Percentiles rank a stretch among this genome's conserved stretches.
These are phyloP conservation scores for Apophysomyces variabilis DNA, from an alignment of 371 early-diverging fungal species.

Conservation along the genomic window DNA sequence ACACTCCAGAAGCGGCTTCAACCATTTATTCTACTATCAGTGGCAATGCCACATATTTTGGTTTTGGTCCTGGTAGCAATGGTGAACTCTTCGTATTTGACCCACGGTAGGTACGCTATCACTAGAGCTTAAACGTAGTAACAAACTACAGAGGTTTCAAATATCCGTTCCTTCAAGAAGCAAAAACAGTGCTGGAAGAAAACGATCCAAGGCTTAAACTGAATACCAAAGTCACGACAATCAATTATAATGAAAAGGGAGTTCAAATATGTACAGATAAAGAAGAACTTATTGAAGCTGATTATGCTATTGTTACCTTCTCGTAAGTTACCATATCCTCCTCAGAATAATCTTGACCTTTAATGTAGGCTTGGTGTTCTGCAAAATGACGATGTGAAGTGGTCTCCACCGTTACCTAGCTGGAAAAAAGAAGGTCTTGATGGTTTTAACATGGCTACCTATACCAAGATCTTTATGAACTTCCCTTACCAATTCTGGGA, in stretches of 20 bases:
- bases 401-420: slow-evolving; percentile 40
- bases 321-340: slow-evolving; percentile 29
- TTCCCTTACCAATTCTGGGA: slow-evolving; percentile 54
- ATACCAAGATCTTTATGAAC: slow-evolving; percentile 53
- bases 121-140: neutral
- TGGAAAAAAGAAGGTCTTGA: slow-evolving; percentile 54
- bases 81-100: slow-evolving; percentile 45
- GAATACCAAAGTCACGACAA: slow-evolving; percentile 36
- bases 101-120: slow-evolving; percentile 31
- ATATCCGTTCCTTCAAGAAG: slow-evolving; percentile 42
- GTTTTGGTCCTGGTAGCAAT: slow-evolving; percentile 47
- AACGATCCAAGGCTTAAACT: slow-evolving; percentile 35
- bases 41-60: slow-evolving; percentile 35
- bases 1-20: slow-evolving; percentile 43
- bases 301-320: slow-evolving; percentile 56
- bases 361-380: slow-evolving; percentile 43
- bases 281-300: slow-evolving; percentile 42
- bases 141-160: slow-evolving; percentile 42
- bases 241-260: slow-evolving; percentile 36
- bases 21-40: slow-evolving; percentile 29
- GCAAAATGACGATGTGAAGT: slow-evolving; percentile 44
- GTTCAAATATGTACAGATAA: slow-evolving; percentile 38
- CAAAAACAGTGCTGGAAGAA: slow-evolving; percentile 33
- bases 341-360: too few species aligned
- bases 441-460: slow-evolving; percentile 56